Conservation (phyloP, 2,329 filamentous ascomycete genomes). For the Xylariaceae sp. region DNA sequence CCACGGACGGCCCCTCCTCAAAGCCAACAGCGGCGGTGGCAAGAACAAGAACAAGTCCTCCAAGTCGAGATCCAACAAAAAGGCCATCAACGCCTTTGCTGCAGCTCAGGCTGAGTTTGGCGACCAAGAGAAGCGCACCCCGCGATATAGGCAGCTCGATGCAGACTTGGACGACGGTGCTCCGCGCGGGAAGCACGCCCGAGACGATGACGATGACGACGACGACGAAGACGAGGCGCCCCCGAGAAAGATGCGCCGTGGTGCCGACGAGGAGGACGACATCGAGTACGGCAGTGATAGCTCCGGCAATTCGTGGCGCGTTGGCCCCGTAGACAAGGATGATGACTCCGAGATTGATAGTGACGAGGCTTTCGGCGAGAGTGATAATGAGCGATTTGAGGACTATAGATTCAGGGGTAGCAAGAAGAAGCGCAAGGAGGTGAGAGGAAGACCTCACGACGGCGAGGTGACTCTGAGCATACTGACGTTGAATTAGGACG, state of each 20-base stretch:
- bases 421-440: conserved; percentile 31
- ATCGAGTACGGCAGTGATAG: conserved; percentile 77
- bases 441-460: conserved; percentile 41
- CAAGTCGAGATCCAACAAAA: conserved; percentile 46
- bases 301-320: conserved; percentile 79
- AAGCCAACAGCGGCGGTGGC: conserved; percentile 23
- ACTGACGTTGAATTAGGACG: conserved; percentile 33
- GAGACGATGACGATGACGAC: conserved; percentile 47
- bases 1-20: conserved; percentile 50
- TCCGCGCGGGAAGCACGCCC: conserved; percentile 37
- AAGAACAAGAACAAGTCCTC: conserved; percentile 36
- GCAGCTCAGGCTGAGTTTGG: conserved; percentile 52
- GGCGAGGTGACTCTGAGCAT: conserved; percentile 38
- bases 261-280: conserved; percentile 45
- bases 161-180: conserved; percentile 31
- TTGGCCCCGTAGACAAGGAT: conserved; percentile 62
- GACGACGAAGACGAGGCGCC: conserved; percentile 60
- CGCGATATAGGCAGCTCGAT: conserved; percentile 50
- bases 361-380: conserved; percentile 81
- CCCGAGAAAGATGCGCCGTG: conserved; percentile 39
- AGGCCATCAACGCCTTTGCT: conserved; percentile 54
- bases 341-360: conserved; percentile 63
- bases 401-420: conserved; percentile 60
- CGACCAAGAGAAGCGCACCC: conserved; percentile 43
- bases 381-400: conserved; percentile 81